Conservation (phyloP, 176 grass and related monocot species). For the Raddia guianensis region DNA sequence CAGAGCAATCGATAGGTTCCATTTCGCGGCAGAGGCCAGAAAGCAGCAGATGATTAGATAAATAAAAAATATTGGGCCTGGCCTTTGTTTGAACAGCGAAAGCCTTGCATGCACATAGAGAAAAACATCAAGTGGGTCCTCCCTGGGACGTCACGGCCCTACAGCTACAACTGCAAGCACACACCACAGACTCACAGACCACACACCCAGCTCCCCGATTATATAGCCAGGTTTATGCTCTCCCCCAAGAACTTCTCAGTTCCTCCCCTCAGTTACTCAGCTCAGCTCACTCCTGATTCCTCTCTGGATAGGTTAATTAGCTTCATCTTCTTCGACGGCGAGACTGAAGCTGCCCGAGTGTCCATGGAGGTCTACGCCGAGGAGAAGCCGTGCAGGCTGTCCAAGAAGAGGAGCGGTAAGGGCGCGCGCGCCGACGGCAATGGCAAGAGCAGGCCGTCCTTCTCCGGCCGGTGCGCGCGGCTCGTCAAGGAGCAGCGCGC, state of each 20-base stretch:
- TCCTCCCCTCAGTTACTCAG: not conserved
- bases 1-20: not conserved
- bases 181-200: not conserved
- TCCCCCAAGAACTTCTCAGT: not conserved
- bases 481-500: slow-evolving; percentile 89
- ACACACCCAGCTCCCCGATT: slow-evolving; percentile 25
- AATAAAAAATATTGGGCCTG: not conserved
- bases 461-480: slow-evolving; percentile 73
- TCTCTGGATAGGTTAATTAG: not conserved
- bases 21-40: slow-evolving; percentile 13
- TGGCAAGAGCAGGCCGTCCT: slow-evolving; percentile 53
- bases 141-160: slow-evolving; percentile 12
- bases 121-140: slow-evolving; percentile 43
- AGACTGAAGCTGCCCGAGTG: too few relatives aligned
- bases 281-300: not conserved
- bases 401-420: slow-evolving; percentile 59
- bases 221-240: slow-evolving; percentile 40
- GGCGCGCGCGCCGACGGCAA: slow-evolving; percentile 23
- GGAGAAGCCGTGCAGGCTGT: slow-evolving; percentile 68
- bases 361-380: slow-evolving; percentile 64
- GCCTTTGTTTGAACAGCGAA: slow-evolving; percentile 44
- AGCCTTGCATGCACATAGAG: slow-evolving; percentile 30
- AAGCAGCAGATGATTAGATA: slow-evolving; percentile 1
- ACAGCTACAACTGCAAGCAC: not conserved
- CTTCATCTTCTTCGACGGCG: not conserved